Evolutionary conservation across 2,329 filamentous ascomycete genomes (phyloP).

Genomic region (Emericellopsis cladophorae): DNA sequence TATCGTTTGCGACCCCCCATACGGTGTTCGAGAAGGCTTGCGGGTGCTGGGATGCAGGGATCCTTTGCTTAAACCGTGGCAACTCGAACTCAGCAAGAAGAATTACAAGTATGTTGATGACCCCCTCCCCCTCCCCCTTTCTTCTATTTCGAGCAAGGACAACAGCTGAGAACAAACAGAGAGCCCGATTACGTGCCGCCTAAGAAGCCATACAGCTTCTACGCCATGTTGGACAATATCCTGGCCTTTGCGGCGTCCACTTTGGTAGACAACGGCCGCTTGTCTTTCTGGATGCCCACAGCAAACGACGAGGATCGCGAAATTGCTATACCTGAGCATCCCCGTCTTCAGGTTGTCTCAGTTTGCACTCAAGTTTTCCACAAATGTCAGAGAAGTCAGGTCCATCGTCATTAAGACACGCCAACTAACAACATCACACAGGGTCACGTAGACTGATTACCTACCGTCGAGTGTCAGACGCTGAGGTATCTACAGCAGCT

Average conservation of each 20-base stretch:
- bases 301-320: slow-evolving; percentile 68
- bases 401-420: background rate
- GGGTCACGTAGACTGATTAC: slow-evolving; percentile 85
- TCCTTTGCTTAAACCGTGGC: slow-evolving; percentile 41
- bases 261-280: slow-evolving; percentile 63
- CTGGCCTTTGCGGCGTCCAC: slow-evolving; percentile 67
- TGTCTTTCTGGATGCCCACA: slow-evolving; percentile 97
- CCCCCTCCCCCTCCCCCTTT: background rate
- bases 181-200: slow-evolving; percentile 64
- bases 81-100: slow-evolving; percentile 56
- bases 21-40: slow-evolving; percentile 85
- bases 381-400: slow-evolving; percentile 48
- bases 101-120: slow-evolving; percentile 51
- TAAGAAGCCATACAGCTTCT: slow-evolving; percentile 85
- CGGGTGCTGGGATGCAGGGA: slow-evolving; percentile 74
- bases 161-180: slow-evolving; percentile 12
- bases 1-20: slow-evolving; percentile 91
- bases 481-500: slow-evolving; percentile 32
- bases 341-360: slow-evolving; percentile 57
- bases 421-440: slow-evolving; percentile 17
- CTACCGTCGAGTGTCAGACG: slow-evolving; percentile 59
- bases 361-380: slow-evolving; percentile 82
- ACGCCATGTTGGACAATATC: slow-evolving; percentile 82
- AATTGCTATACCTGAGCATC: slow-evolving; percentile 65
- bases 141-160: background rate